Percentiles rank a stretch among this genome's conserved stretches.
phyloP scores from a whole-genome alignment of 495 filamentous ascomycete species.

The Aspergillus haitiensis region DNA sequence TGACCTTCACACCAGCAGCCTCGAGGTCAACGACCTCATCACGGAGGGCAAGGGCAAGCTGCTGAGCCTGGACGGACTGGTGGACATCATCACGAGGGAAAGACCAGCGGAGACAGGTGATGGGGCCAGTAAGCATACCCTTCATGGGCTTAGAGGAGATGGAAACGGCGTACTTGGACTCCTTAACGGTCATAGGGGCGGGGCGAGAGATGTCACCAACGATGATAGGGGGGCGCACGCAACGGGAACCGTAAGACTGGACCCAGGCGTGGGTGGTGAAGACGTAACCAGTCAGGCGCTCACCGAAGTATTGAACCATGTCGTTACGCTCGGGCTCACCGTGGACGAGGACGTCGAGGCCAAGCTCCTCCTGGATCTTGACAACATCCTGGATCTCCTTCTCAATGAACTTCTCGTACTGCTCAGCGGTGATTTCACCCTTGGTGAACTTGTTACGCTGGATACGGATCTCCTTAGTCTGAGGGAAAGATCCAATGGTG shows the following conservation, averaged over 20 bases:
- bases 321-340: constrained; percentile 99
- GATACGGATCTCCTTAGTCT: constrained; percentile 96
- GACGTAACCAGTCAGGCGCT: constrained; percentile 92
- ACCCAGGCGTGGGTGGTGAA: constrained; percentile 99
- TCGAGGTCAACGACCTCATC: constrained; percentile 98
- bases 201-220: constrained; percentile 98
- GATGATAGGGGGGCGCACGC: constrained; percentile 95
- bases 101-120: constrained; percentile 98
- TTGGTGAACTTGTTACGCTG: constrained; percentile 97
- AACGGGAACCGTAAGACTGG: constrained; percentile 95
- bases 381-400: constrained; percentile 92
- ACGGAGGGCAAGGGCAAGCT: constrained; percentile 95
- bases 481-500: constrained; percentile 98
- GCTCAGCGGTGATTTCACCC: constrained; percentile 82
- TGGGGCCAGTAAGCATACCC: constrained; percentile 99
- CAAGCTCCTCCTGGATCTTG: constrained; percentile 96
- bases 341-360: constrained; percentile 94
- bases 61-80: constrained; percentile 97
- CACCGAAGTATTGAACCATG: constrained; percentile 99
- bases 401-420: constrained; percentile 98
- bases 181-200: constrained; percentile 97
- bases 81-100: constrained; percentile 99
- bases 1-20: constrained; percentile 91
- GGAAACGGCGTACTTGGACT: constrained; percentile 96
- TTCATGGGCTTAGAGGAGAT: constrained; percentile 99